Evolutionary conservation across 2,329 filamentous ascomycete species (phyloP), one percentile per base, ranked within the genome.

Genomic region (Colletotrichum paranaense): DNA sequence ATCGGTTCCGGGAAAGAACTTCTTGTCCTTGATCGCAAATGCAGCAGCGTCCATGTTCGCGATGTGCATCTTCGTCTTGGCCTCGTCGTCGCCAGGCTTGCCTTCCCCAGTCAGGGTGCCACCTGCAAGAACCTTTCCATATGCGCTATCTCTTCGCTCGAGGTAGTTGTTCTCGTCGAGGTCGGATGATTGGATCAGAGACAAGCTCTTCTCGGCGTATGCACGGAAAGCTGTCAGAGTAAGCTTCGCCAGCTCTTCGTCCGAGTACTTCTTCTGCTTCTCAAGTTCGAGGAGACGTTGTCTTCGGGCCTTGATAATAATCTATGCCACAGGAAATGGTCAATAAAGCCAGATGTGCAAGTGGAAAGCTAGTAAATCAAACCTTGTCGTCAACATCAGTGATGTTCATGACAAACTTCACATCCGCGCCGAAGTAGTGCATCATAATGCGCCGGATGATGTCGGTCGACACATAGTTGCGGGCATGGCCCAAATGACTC

Each of bases 371-470:
- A 8, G 22, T 1, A 0, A 7, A 24, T 35, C 79, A 75, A 78
- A 91, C 90, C 88, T 93, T 93, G 82, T 94, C 92, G 77, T 95
- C 93, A 52, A 96, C 89, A 78, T 96, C 95, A 32, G 95, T 97
- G 75, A 97, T 95, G 84, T 97, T 97, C 92, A 97, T 97, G 76
- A 97, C 94, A 84, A 97, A 97, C 73, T 92, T 91, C 76, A 98
- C 90, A 55, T 95, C 86, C 82, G 93, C 97, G 74, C 91, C 90
- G 81, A 97, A 97, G 83, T 97, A 96, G 81, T 96, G 91, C 79
- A 89, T 87, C 82, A 97, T 84, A 78, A 97, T 94, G 78, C 95
- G 91, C 74, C 95, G 90, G 77, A 97, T 92, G 76, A 97, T 95
- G 82, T 98, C 95, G 58, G 94, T 96, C 62, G 92, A 94, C 75